Base-by-base conservation (phyloP, 495 filamentous ascomycete species). In the Aspergillus haitiensis region DNA sequence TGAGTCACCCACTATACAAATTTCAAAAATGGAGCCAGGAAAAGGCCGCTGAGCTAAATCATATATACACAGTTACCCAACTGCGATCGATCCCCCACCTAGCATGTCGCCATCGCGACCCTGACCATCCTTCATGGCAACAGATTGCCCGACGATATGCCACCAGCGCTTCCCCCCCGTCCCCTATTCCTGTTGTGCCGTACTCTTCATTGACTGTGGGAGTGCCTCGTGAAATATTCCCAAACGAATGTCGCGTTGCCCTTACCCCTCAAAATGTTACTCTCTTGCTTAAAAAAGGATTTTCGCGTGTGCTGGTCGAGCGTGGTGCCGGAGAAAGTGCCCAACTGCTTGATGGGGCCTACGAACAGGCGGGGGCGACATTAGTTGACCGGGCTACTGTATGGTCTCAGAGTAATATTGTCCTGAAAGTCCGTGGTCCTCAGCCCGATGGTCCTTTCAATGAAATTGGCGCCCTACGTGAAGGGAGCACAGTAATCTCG, bases 251-350 rank as follows among this genome's bases (percentile, higher is more conserved):
- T 21, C 88, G 89, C 31, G 90, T 93, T 16, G 89, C 90, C 13
- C 78, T 93, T 34, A 91, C 88, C 1, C 90, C 90, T 7, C 86
- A 88, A 60, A 93, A 92, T 78, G 88, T 90, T 16, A 79, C 83
- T 2, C 72, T 92, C 27, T 72, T 93, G 4, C 79, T 88, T 59
- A 92, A 92, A 74, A 93, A 92, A 68, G 90, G 90, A 37, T 90
- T 90, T 67, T 76, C 78, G 37, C 84, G 84, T 44, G 84, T 93
- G 10, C 69, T 93, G 6, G 81, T 93, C 12, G 88, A 93, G 66
- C 83, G 82, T 16, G 88, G 87, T 12, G 90, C 89, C 11, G 90
- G 90, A n/a, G 77, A 81, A 45, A 78, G 84, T 58, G 88, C 90
- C 21, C 85, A 90, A 56, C 86, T 93, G 59, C 79, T 80, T 1